A percentile compares a stretch with the other conserved stretches of the same genome.
Conservation (phyloP, 441 rosid genomes). For the Adansonia rubrostipa region DNA sequence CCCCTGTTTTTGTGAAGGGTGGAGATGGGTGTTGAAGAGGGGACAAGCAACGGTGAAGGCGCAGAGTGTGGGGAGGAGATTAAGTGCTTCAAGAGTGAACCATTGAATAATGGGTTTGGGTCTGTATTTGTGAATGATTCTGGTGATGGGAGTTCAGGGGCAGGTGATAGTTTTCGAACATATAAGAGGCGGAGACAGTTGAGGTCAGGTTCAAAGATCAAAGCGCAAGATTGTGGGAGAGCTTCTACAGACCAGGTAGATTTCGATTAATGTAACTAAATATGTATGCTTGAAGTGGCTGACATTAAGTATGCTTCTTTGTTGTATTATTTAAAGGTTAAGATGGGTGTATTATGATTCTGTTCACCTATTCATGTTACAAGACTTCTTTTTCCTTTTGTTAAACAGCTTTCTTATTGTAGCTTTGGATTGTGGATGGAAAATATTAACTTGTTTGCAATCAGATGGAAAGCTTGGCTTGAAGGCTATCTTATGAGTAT, state of each 20-base stretch:
- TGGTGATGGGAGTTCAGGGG: conserved; percentile 46
- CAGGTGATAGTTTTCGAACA: conserved; percentile 47
- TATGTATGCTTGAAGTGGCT: neutral
- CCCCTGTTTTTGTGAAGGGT: conserved; percentile 8
- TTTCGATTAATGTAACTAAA: conserved; percentile 5
- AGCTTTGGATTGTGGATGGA: conserved; percentile 3
- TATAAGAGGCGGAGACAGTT: conserved; percentile 74
- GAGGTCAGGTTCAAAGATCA: conserved; percentile 45
- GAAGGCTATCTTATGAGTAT: neutral
- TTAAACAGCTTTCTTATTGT: neutral
- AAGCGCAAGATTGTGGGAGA: conserved; percentile 41
- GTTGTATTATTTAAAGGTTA: neutral
- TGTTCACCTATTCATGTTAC: neutral
- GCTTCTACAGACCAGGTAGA: conserved; percentile 58
- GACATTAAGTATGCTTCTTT: neutral
- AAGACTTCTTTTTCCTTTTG: conserved; percentile 9
- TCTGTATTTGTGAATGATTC: conserved; percentile 38
- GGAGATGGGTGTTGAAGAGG: conserved; percentile 54
- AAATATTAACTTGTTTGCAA: conserved; percentile 1
- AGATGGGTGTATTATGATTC: neutral
- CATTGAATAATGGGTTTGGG: conserved; percentile 42
- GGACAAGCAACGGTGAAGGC: conserved; percentile 45
- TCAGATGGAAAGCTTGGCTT: neutral
- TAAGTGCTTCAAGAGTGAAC: conserved; percentile 41
- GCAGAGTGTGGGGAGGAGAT: conserved; percentile 27